A percentile compares a stretch with the other conserved stretches of the same genome.
Evolutionary conservation across 73 alveolate genomes (phyloP).

Genomic region (Paramecium sonneborni): DNA sequence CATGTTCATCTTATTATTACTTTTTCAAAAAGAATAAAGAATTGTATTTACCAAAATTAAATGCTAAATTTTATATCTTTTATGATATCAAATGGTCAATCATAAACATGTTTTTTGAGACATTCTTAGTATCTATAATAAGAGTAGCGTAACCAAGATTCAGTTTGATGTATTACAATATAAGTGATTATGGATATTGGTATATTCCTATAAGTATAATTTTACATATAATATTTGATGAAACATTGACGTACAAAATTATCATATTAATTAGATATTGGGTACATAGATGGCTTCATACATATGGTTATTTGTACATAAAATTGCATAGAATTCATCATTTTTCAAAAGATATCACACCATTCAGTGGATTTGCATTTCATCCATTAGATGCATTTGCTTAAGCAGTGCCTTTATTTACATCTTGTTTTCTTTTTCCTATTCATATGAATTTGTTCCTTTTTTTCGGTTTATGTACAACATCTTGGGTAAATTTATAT

Average conservation of each 20-base stretch:
- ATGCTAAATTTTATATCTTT: slow-evolving; percentile 55
- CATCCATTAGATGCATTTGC: slow-evolving; percentile 75
- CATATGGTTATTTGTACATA: slow-evolving; percentile 65
- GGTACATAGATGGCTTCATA: slow-evolving; percentile 70
- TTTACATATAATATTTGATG: slow-evolving; percentile 65
- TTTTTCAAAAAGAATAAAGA: slow-evolving; percentile 51
- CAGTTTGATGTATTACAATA: slow-evolving; percentile 57
- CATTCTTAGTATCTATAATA: slow-evolving; percentile 67
- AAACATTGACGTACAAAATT: slow-evolving; percentile 60
- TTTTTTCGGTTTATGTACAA: slow-evolving; percentile 52
- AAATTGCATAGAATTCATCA: slow-evolving; percentile 72
- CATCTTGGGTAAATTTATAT: slow-evolving; percentile 45
- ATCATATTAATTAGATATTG: slow-evolving; percentile 21
- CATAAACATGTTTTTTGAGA: slow-evolving; percentile 59
- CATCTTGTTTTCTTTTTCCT: slow-evolving; percentile 68
- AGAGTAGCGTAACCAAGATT: slow-evolving; percentile 67
- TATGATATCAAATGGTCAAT: slow-evolving; percentile 67
- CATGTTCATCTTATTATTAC: slow-evolving; percentile 37
- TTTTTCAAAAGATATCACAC: slow-evolving; percentile 66
- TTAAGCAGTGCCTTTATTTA: slow-evolving; percentile 69
- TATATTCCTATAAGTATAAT: slow-evolving; percentile 67
- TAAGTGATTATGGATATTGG: slow-evolving; percentile 56
- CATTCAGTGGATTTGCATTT: slow-evolving; percentile 72
- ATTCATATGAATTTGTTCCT: slow-evolving; percentile 58
- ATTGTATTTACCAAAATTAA: slow-evolving; percentile 56